Evolutionary conservation across 2,329 filamentous ascomycete species (phyloP).

Genomic region (Penicillium fuscoglaucum): DNA sequence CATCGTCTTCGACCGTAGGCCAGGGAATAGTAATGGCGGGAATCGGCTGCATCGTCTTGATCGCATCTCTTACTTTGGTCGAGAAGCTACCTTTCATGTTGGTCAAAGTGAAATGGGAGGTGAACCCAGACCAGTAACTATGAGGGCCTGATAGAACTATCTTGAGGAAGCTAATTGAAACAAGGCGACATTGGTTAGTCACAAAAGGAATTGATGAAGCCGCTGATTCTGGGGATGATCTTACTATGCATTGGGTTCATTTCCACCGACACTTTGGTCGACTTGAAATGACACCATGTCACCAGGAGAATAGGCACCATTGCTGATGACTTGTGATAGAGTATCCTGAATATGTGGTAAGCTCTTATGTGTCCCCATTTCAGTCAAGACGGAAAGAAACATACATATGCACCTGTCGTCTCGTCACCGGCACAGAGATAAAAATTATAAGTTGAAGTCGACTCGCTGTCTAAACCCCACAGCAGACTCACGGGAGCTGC

Average conservation of each 20-base stretch:
- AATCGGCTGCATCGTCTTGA: constrained; percentile 20
- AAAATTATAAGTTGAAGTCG: constrained; percentile 51
- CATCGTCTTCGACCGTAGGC: not conserved
- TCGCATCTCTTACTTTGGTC: constrained; percentile 33
- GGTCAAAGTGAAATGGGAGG: constrained; percentile 65
- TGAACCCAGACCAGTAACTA: constrained; percentile 52
- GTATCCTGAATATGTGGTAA: constrained; percentile 39
- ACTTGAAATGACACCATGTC: constrained; percentile 49
- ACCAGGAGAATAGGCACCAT: constrained; percentile 40
- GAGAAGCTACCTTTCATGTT: constrained; percentile 64
- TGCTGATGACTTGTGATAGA: constrained; percentile 42
- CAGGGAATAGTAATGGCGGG: constrained; percentile 9
- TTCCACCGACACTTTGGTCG: constrained; percentile 45
- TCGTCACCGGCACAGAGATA: constrained; percentile 64
- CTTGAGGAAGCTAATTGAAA: constrained; percentile 54
- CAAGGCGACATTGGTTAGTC: constrained; percentile 1
- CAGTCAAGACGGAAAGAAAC: constrained; percentile 3
- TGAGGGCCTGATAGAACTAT: constrained; percentile 57
- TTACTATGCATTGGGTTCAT: constrained; percentile 58
- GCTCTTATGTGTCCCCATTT: not conserved
- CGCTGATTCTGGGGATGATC: constrained; percentile 19
- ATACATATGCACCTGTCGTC: constrained; percentile 49
- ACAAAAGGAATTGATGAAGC: not conserved
- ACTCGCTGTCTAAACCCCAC: constrained; percentile 20
- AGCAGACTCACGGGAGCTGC: constrained; percentile 49